Evolutionary conservation across 1,284 basidiomycete genomes (phyloP), one percentile per base, ranked within the genome.

Genomic region (Erythrobasidium hasegawianum): DNA sequence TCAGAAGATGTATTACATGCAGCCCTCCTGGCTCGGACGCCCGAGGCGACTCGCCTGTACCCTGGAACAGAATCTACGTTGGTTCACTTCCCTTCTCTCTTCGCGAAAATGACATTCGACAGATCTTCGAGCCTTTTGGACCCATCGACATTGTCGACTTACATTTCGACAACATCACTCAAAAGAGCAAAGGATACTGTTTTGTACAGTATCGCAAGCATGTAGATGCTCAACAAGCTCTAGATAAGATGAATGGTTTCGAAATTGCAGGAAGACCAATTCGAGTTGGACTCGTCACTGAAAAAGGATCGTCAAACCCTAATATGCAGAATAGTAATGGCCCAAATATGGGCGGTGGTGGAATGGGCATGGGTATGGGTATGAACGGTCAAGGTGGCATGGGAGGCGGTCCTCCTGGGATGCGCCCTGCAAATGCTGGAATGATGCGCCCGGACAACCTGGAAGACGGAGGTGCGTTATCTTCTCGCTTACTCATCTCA

Each of bases 111-210:
- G 94, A 98, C 81, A 88, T 99, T 79, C 90, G 88, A 78, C 89
- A 96, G 82, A 95, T 98, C 71, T 99, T 99, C 78, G 92, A 95
- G 77, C 93, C 95, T 2, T 99, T 98, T 77, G 95, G 95, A 72
- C 89, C 91, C 78, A 83, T 99, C 72, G 94, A 95, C 78, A 95
- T 95, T 80, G 94, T 98, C 76, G 95, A 99, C 81, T 84, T 98
- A 75, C 95, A 97, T 78, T 85, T 87, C 75, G 75, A 77, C 61
- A 70, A 86, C 83, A 77, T 72, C 81, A 94, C 91, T 45, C 93
- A 94, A 49, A 86, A 90, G 75, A 94, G 90, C 80, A 97, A 97
- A 79, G 96, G 96, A 41, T 97, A 96, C 77, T 93, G 91, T 27
- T 99, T 98, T 77, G 89, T 99, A 49, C 96, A 98, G 86, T 96